Evolutionary conservation across 441 rosid genomes (phyloP).

Genomic region (Biscutella laevigata): DNA sequence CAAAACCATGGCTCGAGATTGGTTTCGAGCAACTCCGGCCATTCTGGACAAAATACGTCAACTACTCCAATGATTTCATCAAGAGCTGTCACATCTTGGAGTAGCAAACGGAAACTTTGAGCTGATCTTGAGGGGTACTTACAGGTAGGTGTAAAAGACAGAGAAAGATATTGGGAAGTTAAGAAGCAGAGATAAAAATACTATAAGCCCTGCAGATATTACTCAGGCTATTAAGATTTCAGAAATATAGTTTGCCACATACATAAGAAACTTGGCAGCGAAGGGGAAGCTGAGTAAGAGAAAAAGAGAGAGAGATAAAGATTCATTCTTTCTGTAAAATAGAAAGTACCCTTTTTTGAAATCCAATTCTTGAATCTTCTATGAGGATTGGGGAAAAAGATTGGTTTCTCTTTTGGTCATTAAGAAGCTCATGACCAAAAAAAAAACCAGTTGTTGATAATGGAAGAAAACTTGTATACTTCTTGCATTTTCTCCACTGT

Average conservation of each 20-base stretch:
- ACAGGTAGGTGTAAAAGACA: slow-evolving; percentile 14
- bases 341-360: slow-evolving; percentile 38
- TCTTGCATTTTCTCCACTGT: slow-evolving; percentile 7
- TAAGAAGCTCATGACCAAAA: slow-evolving; percentile 4
- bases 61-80: slow-evolving; percentile 84
- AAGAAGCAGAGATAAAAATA: not conserved
- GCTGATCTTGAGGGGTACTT: too few relatives aligned
- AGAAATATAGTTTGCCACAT: slow-evolving; percentile 16
- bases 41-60: slow-evolving; percentile 88
- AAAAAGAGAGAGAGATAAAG: slow-evolving; percentile 26
- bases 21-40: slow-evolving; percentile 97
- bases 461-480: slow-evolving; percentile 16
- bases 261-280: slow-evolving; percentile 20
- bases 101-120: slow-evolving; percentile 29
- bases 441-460: slow-evolving; percentile 19
- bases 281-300: slow-evolving; percentile 30
- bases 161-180: slow-evolving; percentile 23
- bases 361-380: slow-evolving; percentile 20
- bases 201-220: slow-evolving; percentile 2
- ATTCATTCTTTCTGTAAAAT: slow-evolving; percentile 69
- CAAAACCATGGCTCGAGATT: slow-evolving; percentile 94
- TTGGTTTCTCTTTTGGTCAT: slow-evolving; percentile 11
- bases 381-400: slow-evolving; percentile 29
- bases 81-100: slow-evolving; percentile 90
- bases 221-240: not conserved